Evolutionary conservation across 208 protist species (phyloP).

Genomic region (Acanthamoeba royreba): DNA sequence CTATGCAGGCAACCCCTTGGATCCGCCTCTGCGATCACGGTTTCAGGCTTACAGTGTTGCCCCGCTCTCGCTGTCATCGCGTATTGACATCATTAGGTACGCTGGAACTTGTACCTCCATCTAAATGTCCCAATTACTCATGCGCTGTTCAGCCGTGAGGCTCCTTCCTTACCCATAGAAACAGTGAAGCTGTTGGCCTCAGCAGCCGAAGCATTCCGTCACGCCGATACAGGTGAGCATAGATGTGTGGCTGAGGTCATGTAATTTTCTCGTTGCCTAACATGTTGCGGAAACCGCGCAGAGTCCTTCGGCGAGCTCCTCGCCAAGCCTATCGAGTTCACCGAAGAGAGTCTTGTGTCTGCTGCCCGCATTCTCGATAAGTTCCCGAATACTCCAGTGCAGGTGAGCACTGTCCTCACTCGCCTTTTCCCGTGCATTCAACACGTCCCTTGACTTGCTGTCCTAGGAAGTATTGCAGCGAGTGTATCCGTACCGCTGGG

Average conservation of each 20-base stretch:
- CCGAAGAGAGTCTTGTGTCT: neutral
- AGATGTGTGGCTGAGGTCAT: no score
- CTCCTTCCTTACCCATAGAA: neutral
- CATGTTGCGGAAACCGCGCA: neutral
- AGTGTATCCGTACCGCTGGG: neutral
- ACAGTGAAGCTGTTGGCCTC: neutral
- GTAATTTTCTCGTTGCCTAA: neutral
- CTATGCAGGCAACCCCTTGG: slow-evolving; percentile 73
- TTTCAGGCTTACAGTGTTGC: slow-evolving; percentile 68
- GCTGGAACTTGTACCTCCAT: no score
- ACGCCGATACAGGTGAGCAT: neutral
- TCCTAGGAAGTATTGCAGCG: neutral
- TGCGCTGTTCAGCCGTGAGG: neutral
- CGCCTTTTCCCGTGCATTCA: neutral
- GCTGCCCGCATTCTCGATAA: neutral
- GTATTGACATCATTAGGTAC: neutral
- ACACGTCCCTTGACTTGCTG: neutral
- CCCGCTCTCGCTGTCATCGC: neutral
- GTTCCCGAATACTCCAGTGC: neutral
- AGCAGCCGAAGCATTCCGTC: neutral
- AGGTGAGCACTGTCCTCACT: neutral
- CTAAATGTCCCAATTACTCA: no score
- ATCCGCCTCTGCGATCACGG: slow-evolving; percentile 78
- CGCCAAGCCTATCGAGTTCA: slow-evolving; percentile 24
- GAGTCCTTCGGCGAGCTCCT: slow-evolving; percentile 18